These are phyloP conservation scores for Suillus decipiens DNA, from an alignment of 768 basidiomycete genomes.

Conservation along the genomic window DNA sequence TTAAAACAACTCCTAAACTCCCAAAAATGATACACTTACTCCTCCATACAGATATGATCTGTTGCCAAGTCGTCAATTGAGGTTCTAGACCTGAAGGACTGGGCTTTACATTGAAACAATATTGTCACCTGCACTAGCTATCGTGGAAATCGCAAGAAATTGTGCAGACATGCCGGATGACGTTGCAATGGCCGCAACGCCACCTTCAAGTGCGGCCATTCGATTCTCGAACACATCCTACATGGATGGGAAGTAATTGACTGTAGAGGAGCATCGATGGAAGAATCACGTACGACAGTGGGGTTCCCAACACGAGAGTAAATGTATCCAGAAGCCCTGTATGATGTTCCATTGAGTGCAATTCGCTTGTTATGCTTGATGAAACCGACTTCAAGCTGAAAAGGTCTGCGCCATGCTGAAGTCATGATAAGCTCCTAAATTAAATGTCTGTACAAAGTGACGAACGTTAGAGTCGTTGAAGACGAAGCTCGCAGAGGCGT, in stretches of 20 bases:
- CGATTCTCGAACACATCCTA: slow-evolving; percentile 68
- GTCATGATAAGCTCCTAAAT: slow-evolving; percentile 9
- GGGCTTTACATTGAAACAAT: slow-evolving; percentile 55
- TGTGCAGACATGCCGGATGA: slow-evolving; percentile 65
- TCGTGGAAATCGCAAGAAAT: slow-evolving; percentile 55
- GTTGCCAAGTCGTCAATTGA: not conserved
- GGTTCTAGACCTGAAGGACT: no score
- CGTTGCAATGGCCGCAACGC: slow-evolving; percentile 55
- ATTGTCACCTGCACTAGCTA: slow-evolving; percentile 61
- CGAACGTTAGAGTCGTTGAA: slow-evolving; percentile 55
- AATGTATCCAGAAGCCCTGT: slow-evolving; percentile 46
- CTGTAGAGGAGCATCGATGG: not conserved
- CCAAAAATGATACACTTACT: slow-evolving; percentile 34
- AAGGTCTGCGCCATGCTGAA: slow-evolving; percentile 54
- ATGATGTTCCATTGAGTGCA: not conserved
- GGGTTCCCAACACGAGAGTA: slow-evolving; percentile 60
- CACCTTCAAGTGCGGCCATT: slow-evolving; percentile 65
- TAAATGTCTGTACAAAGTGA: not conserved
- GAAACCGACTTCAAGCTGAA: slow-evolving; percentile 43
- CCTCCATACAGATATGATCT: slow-evolving; percentile 61
- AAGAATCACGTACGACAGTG: slow-evolving; percentile 44
- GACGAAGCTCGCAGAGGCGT: slow-evolving; percentile 54
- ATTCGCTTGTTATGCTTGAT: not conserved
- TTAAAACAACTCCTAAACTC: not conserved
- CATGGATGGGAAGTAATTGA: not conserved